Percentiles rank a stretch among this genome's conserved stretches.
Evolutionary conservation across 108 stramenopile genomes (phyloP).

Genomic region (Cyclotella cryptica): DNA sequence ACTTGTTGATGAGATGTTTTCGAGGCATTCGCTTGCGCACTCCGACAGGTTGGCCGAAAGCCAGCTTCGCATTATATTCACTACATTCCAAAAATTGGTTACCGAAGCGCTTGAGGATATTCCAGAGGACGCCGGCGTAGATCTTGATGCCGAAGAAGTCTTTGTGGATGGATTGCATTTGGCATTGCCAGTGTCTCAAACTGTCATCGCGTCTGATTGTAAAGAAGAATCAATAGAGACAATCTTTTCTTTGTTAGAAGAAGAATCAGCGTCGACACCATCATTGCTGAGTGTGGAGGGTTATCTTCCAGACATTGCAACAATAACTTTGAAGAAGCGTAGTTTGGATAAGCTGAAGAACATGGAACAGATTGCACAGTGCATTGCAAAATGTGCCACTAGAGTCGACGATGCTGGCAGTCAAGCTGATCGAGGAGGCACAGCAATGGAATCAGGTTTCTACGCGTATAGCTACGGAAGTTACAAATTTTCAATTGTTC

Average conservation of each 20-base stretch:
- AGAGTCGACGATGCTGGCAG: conserved; percentile 40
- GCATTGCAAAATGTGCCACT: conserved; percentile 61
- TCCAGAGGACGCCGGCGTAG: conserved; percentile 36
- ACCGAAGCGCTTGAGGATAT: conserved; percentile 51
- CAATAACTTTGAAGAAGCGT: conserved; percentile 73
- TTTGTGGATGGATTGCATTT: conserved; percentile 55
- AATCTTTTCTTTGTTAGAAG: conserved; percentile 78
- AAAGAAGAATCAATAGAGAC: conserved; percentile 91
- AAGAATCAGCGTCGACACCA: conserved; percentile 42
- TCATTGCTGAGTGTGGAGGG: conserved; percentile 77
- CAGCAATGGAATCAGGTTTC: conserved; percentile 62
- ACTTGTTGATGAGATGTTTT: conserved; percentile 72
- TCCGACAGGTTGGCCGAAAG: conserved; percentile 70
- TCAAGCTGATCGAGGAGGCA: conserved; percentile 42
- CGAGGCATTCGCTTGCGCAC: conserved; percentile 80
- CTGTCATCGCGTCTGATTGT: conserved; percentile 67
- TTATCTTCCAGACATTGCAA: conserved; percentile 65
- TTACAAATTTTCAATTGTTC: conserved; percentile 74
- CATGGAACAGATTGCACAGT: conserved; percentile 61
- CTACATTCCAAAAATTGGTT: conserved; percentile 44
- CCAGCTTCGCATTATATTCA: conserved; percentile 70
- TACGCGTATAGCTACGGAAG: conserved; percentile 75
- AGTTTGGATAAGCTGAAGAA: conserved; percentile 70
- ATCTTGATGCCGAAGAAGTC: conserved; percentile 23
- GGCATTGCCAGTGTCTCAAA: conserved; percentile 61